Evolutionary conservation across 345 rosid genomes (phyloP), one percentile per base, ranked within the genome.

Genomic region (Eucalyptus cloeziana): DNA sequence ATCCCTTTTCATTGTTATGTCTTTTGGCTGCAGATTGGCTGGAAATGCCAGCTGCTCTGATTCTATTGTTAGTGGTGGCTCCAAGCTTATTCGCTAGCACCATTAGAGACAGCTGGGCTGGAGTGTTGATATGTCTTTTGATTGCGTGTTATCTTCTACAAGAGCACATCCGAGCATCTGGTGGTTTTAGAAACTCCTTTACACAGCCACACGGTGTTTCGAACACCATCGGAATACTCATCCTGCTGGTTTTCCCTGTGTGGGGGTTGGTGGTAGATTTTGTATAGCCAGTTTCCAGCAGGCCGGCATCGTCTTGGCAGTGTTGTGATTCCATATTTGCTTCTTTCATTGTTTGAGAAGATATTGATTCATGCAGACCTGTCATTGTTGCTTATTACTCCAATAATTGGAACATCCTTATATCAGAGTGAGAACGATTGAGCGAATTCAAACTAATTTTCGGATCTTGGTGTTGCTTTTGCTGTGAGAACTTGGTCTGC

Each of bases 151-250:
- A 98, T 94, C 94, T 97, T 17, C 91, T 98, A 81, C 99, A 98
- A 91, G 98, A 98, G 90, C 99, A 98, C 93, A 95, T 98, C 49
- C 93, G 99, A 85, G 99, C 99, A 81, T 94, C 99, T 5, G 99
- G 97, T n/a, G 99, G 99, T 62, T 95, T 98, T 95, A 95, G 97
- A 87, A 96, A 95, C 88, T 92, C 99, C 27, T 97, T 98, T 60
- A 97, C 97, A 24, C 94, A 93, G 76, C 88, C 92, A 76, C 88
- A 94, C 51, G 99, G 99, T 79, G 88, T 97, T 87, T 96, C 99
- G 85, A 98, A 96, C 92, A 97, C 98, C 4, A 5, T 96, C 19
- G 99, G 99, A 16, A 96, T 98, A 89, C 91, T 98, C 89, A 91
- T 96, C 85, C 94, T 98, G 64, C 33, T 97, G 47, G 96, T 95